Percentiles rank a stretch among this genome's conserved stretches.
These are phyloP conservation scores for Cephalotrichum gorgonifer DNA, from an alignment of 2,329 filamentous ascomycete genomes.

Conservation along the genomic window DNA sequence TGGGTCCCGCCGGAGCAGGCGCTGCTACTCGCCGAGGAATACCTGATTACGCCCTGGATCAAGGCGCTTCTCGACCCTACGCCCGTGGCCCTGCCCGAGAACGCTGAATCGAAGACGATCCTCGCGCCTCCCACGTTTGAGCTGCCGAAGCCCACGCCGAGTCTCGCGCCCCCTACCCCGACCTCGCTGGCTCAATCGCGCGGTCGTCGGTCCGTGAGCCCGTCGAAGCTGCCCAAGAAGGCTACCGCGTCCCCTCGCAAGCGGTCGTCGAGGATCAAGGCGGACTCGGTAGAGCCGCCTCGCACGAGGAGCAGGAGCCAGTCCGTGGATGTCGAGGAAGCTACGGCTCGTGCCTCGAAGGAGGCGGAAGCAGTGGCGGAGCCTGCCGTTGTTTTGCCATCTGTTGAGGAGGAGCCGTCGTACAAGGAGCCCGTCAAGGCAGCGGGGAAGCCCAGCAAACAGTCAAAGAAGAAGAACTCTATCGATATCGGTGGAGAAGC, in stretches of 20 bases:
- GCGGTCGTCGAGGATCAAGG: slow-evolving; percentile 24
- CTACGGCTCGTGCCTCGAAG: background rate
- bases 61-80: slow-evolving; percentile 83
- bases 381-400: background rate
- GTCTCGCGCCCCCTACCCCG: slow-evolving; percentile 39
- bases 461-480: slow-evolving; percentile 35
- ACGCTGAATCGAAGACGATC: slow-evolving; percentile 59
- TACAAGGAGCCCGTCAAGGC: slow-evolving; percentile 27
- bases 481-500: slow-evolving; percentile 35
- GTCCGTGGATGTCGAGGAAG: slow-evolving; percentile 3
- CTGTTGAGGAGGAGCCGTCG: slow-evolving; percentile 12
- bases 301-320: slow-evolving; percentile 4
- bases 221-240: slow-evolving; percentile 38
- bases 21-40: slow-evolving; percentile 74
- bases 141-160: slow-evolving; percentile 30
- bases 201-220: slow-evolving; percentile 46
- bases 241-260: slow-evolving; percentile 43
- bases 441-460: slow-evolving; percentile 20
- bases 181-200: slow-evolving; percentile 33
- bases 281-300: slow-evolving; percentile 1
- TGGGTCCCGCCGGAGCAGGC: slow-evolving; percentile 86
- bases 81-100: slow-evolving; percentile 53
- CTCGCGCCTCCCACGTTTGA: slow-evolving; percentile 73
- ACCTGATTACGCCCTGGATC: slow-evolving; percentile 79
- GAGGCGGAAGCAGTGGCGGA: slow-evolving; percentile 2